Base-by-base conservation (phyloP, 352 stramenopile genomes). In the Phytophthora fragariae region DNA sequence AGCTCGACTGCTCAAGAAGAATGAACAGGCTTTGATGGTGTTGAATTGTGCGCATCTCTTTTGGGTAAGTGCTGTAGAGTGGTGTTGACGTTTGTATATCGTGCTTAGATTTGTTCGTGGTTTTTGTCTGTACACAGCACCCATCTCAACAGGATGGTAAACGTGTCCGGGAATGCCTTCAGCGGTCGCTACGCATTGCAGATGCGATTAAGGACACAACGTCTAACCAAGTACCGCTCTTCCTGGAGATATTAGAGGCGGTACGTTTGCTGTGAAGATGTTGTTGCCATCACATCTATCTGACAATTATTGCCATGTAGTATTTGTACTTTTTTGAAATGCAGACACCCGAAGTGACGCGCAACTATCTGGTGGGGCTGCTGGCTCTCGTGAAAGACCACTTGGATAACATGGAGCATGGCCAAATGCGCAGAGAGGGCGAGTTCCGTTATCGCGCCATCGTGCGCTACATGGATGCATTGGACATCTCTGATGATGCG, bases 1-100 rank as follows among this genome's bases (percentile, higher is more conserved):
- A 5, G 97, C 97, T 8, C 98, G 98, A 69, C 71, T 99, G 19
- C 77, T 99, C 12, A 98, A 98, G 77, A 99, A 99, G 79, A 86
- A 91, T 11, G 97, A 99, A 64, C 97, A 99, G 69, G 98, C 94
- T 17, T 73, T 88, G 27, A 98, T 99, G 91, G 94, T 99, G 35
- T 88, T 97, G 46, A 79, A 97, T 47, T 99, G 93, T 72, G 95
- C 97, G 12, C 92, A 99, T 62, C 81, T 99, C 21, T 99, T 99
- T 77, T 99, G 96, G 89, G 82, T 93, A 80, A 41, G 81, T 82
- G 29, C 49, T 54, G n/a, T 31, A n/a, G 47, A 15, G 37, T 54
- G 17, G 35, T 10, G 46, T 12, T 55, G 3, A 11, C 70, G 31
- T 12, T 65, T 4, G 52, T 19, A 56, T 60, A 29, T 17, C 14